phyloP scores from a whole-genome alignment of 2,329 filamentous ascomycete genomes.

The Cercospora sp. region DNA sequence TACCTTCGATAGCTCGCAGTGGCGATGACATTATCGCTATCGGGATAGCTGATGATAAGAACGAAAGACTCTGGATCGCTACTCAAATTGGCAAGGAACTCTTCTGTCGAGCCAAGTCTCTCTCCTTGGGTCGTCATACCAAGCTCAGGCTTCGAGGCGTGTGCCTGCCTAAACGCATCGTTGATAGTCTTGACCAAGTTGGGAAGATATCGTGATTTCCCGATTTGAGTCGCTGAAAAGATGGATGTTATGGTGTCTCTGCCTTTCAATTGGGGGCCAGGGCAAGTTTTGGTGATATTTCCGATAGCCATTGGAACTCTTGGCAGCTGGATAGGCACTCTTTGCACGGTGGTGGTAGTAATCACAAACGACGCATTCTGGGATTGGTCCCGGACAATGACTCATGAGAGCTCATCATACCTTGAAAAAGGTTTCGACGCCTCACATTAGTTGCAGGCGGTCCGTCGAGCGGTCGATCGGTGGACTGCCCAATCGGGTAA shows the following conservation, averaged over 20 bases:
- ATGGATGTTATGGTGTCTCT: slow-evolving; percentile 11
- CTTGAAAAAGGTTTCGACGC: neutral
- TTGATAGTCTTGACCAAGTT: slow-evolving; percentile 21
- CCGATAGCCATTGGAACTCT: neutral
- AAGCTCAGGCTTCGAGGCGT: slow-evolving; percentile 17
- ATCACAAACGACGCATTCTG: neutral
- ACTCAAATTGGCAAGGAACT: slow-evolving; percentile 14
- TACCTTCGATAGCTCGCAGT: slow-evolving; percentile 22
- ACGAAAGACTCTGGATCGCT: slow-evolving; percentile 22
- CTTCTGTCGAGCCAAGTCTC: slow-evolving; percentile 19
- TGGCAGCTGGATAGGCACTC: neutral
- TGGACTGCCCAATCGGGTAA: neutral
- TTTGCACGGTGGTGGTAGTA: neutral
- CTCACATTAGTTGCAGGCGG: neutral
- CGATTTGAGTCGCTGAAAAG: slow-evolving; percentile 15
- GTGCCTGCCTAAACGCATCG: slow-evolving; percentile 13
- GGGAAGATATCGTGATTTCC: slow-evolving; percentile 14
- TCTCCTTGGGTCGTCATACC: slow-evolving; percentile 2
- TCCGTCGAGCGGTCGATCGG: neutral
- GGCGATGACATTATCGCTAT: slow-evolving; percentile 14
- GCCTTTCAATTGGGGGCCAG: slow-evolving; percentile 10
- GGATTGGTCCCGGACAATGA: neutral
- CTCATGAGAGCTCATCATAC: neutral
- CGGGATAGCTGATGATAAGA: slow-evolving; percentile 13
- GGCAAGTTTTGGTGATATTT: neutral